These are phyloP conservation scores for Lactarius sp. DNA, from an alignment of 768 basidiomycete species.

Conservation along the genomic window DNA sequence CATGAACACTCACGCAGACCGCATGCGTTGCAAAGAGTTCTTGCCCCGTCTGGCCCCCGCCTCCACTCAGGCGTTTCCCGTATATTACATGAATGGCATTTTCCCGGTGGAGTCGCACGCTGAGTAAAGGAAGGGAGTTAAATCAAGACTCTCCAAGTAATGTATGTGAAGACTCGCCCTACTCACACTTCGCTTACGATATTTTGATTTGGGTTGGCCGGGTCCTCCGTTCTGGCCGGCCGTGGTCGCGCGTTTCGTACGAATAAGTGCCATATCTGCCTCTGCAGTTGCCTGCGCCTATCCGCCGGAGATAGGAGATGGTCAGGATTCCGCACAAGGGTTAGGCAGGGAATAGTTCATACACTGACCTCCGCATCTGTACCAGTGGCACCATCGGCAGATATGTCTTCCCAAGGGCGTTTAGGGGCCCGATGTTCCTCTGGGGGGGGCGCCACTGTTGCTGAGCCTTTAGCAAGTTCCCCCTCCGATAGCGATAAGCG, in stretches of 20 bases:
- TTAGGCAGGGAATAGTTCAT: constrained; percentile 11
- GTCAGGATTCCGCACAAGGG: constrained; percentile 18
- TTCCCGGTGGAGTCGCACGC: constrained; percentile 82
- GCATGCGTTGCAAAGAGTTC: constrained; percentile 83
- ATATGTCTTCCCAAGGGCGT: constrained; percentile 74
- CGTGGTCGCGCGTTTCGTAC: constrained; percentile 70
- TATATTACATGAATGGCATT: constrained; percentile 85
- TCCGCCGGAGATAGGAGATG: constrained; percentile 29
- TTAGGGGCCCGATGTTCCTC: constrained; percentile 64
- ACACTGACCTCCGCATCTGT: constrained; percentile 19
- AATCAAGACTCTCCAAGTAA: constrained; percentile 28
- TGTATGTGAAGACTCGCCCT: constrained; percentile 10
- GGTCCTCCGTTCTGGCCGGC: constrained; percentile 45
- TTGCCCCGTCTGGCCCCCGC: constrained; percentile 76
- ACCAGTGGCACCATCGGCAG: constrained; percentile 37
- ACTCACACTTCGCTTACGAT: constrained; percentile 81
- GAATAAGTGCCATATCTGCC: constrained; percentile 81
- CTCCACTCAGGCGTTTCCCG: constrained; percentile 88
- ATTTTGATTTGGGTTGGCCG: constrained; percentile 68
- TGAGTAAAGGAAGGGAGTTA: constrained; percentile 35
- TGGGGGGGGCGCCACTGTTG: constrained; percentile 28
- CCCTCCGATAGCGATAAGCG: constrained; percentile 34
- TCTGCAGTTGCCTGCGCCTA: constrained; percentile 62
- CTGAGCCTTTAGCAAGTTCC: constrained; percentile 27
- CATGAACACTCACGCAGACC: constrained; percentile 60